Evolutionary conservation across 129 eudicot species (phyloP), one percentile per base, ranked within the genome.

Genomic region (Flaveria brownii): DNA sequence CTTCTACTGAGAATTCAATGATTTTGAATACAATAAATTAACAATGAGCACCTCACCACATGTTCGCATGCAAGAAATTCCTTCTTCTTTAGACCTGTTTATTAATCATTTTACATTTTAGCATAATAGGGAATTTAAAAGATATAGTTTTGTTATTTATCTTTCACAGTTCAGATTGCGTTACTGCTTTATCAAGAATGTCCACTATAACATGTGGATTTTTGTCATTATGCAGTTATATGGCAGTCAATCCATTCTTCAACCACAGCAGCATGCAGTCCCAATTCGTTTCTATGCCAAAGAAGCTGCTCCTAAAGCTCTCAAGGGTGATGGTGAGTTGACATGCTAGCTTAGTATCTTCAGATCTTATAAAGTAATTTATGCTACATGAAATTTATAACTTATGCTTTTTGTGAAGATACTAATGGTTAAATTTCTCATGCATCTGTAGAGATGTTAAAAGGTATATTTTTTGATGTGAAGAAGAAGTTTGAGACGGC

Each of bases 401-500:
- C 52, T 45, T 47, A 6, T 56, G 10, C 46, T 30, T 68, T 68
- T 14, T 61, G 18, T 49, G 41, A 42, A 28, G 15, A 15, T 20
- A 28, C 64, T 71, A 28, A 78, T 50, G 39, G 60, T 71, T 15
- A 71, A 15, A 2, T 46, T 17, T 45, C 26, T 52, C 59, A 12
- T 18, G 72, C 28, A n/a, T 68, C 33, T 68, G 79, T 76, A 88
- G 97, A 91, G 79, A 83, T 91, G 95, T 77, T 91, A 87, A 91
- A 91, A 85, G 85, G 85, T 18, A 88, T 91, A 10, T 91, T 91
- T 78, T 83, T 91, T 62, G 95, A 91, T 11, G 88, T 91, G 57
- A 88, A 88, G 90, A 91, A 86, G 65, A 91, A 91, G 77, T 91
- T 88, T 80, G 97, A 91, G 82, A 91, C 92, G 72, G 96, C 97